phyloP scores from a whole-genome alignment of 2,329 filamentous ascomycete species.

The Aspergillus novofumigatus region DNA sequence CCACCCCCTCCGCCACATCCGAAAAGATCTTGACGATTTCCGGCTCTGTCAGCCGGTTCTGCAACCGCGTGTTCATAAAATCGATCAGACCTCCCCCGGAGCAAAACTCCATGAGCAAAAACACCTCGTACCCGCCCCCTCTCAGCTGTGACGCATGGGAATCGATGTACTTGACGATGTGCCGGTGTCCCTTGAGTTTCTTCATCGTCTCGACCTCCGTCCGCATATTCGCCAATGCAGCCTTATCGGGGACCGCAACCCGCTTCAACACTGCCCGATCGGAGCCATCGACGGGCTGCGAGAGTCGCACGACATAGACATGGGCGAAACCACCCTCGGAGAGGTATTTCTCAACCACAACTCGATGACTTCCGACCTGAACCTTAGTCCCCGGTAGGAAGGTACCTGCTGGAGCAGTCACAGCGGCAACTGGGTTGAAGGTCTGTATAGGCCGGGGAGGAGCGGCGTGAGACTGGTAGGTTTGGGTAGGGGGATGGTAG shows the following conservation, averaged over 20 bases:
- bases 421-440: conserved; percentile 34
- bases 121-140: conserved; percentile 94
- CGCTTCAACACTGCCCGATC: conserved; percentile 86
- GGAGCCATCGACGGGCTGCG: conserved; percentile 69
- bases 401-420: conserved; percentile 65
- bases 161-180: conserved; percentile 97
- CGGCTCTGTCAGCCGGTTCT: conserved; percentile 93
- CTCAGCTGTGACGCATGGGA: conserved; percentile 93
- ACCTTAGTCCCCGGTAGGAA: conserved; percentile 95
- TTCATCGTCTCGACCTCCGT: conserved; percentile 99
- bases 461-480: conserved; percentile 27
- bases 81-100: conserved; percentile 93
- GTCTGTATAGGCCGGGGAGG: conserved; percentile 26
- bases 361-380: conserved; percentile 86
- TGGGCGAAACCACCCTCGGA: conserved; percentile 98
- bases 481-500: conserved; percentile 24
- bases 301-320: conserved; percentile 90
- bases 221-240: conserved; percentile 89
- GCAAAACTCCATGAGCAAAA: conserved; percentile 97
- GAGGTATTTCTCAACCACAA: conserved; percentile 93
- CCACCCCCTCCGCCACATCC: conserved; percentile 92
- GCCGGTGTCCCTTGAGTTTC: conserved; percentile 90
- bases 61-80: conserved; percentile 98
- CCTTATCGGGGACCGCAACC: conserved; percentile 94
- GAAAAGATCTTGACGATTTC: conserved; percentile 97